Conservation (phyloP, 805 yeast species). For the Starmerella riodocensis region DNA sequence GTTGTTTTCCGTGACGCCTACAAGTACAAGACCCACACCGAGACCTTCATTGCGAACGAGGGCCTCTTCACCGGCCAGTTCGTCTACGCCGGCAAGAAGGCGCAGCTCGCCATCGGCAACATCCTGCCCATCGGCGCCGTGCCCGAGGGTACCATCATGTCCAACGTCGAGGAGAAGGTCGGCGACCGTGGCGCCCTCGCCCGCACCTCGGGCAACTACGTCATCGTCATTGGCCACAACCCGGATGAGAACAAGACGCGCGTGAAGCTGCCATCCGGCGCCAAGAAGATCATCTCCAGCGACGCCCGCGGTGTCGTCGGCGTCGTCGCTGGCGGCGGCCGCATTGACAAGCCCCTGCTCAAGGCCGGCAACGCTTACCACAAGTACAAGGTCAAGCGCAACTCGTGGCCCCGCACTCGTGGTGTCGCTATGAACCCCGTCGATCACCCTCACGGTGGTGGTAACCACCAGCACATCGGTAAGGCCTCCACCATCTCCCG, state of each 20-base stretch:
- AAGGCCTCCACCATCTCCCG: constrained; percentile 98
- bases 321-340: constrained; percentile 99
- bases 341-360: constrained; percentile 98
- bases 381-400: constrained; percentile 98
- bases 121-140: constrained; percentile 91
- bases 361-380: constrained; percentile 99
- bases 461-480: constrained; percentile 99
- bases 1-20: constrained; percentile 99
- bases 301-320: constrained; percentile 99
- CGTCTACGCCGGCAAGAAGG: constrained; percentile 97
- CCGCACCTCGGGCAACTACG: constrained; percentile 99
- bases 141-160: constrained; percentile 98
- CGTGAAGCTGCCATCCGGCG: constrained; percentile 98
- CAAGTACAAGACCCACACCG: constrained; percentile 95
- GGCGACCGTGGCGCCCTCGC: constrained; percentile 99
- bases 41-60: constrained; percentile 97
- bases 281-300: constrained; percentile 90
- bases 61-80: constrained; percentile 99
- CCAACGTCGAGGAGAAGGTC: constrained; percentile 96
- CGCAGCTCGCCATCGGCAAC: constrained; percentile 87
- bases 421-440: constrained; percentile 99
- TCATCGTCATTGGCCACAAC: constrained; percentile 98
- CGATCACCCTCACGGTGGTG: constrained; percentile 99
- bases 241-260: constrained; percentile 98
- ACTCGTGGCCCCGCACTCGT: constrained; percentile 99